Percentiles rank a stretch among this genome's conserved stretches.
Conservation (phyloP, 2,329 filamentous ascomycete species). For the Neospermospora avenae region DNA sequence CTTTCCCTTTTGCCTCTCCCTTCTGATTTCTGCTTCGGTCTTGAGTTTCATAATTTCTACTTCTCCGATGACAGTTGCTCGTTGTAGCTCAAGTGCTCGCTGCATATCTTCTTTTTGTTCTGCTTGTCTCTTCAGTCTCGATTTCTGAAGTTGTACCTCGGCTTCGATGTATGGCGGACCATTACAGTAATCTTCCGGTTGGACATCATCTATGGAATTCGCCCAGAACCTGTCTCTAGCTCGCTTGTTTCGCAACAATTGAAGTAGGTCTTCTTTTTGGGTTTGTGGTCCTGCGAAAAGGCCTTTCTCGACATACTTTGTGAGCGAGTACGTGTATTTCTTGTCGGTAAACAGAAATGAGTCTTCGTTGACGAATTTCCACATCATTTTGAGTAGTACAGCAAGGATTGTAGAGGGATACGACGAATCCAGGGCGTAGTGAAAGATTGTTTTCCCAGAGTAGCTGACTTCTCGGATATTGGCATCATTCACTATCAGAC, state of each 20-base stretch:
- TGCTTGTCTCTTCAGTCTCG: slow-evolving; percentile 11
- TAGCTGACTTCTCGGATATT: slow-evolving; percentile 41
- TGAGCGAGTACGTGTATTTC: slow-evolving; percentile 58
- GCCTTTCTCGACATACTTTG: slow-evolving; percentile 52
- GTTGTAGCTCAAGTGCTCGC: slow-evolving; percentile 13
- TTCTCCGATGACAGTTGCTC: slow-evolving; percentile 4
- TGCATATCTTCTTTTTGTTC: slow-evolving; percentile 15
- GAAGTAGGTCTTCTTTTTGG: slow-evolving; percentile 18
- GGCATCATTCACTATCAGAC: slow-evolving; percentile 52
- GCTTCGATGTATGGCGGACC: slow-evolving; percentile 17
- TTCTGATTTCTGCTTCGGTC: slow-evolving; percentile 9
- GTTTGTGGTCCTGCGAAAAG: slow-evolving; percentile 14
- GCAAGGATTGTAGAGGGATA: slow-evolving; percentile 54
- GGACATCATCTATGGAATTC: slow-evolving; percentile 11
- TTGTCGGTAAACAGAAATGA: slow-evolving; percentile 52
- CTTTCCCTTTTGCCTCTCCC: slow-evolving; percentile 3
- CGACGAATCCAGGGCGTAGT: slow-evolving; percentile 58
- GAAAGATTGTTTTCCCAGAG: slow-evolving; percentile 54
- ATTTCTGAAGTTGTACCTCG: slow-evolving; percentile 17
- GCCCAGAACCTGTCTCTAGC: slow-evolving; percentile 20
- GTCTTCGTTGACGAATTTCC: slow-evolving; percentile 61
- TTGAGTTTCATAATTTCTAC: slow-evolving; percentile 14
- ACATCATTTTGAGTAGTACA: slow-evolving; percentile 59
- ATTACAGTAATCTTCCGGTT: slow-evolving; percentile 16
- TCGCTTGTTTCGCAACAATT: slow-evolving; percentile 14